These are phyloP conservation scores for Xylaria digitata DNA, from an alignment of 2,329 filamentous ascomycete genomes.

Conservation along the genomic window DNA sequence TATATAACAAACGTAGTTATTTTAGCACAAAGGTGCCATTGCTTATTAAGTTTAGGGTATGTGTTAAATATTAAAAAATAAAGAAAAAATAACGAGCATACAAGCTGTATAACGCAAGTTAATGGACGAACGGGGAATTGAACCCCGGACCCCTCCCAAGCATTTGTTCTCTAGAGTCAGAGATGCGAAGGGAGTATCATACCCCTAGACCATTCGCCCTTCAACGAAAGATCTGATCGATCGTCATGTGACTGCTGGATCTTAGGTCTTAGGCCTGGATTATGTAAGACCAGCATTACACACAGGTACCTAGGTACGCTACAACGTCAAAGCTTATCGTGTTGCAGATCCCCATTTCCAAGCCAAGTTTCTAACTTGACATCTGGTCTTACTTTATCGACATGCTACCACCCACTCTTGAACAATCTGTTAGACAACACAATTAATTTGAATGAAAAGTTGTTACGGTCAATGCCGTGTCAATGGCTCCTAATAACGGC, in stretches of 20 bases:
- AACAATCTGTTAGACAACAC: not conserved
- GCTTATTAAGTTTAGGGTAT: no score
- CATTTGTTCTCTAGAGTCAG: no score
- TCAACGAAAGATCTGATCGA: not conserved
- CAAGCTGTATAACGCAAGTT: not conserved
- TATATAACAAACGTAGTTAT: no score
- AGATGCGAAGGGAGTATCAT: conserved; percentile 43
- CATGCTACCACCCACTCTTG: not conserved
- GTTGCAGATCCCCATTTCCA: conserved; percentile 4
- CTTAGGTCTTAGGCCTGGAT: no score
- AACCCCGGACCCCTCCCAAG: conserved; percentile 42
- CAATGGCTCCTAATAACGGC: conserved; percentile 51
- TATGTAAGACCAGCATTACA: no score
- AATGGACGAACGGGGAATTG: conserved; percentile 42
- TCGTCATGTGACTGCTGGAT: not conserved
- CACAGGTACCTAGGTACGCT: not conserved
- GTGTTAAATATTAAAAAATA: no score
- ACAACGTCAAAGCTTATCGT: not conserved
- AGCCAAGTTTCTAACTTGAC: not conserved
- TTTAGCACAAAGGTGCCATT: no score
- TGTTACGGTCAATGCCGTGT: conserved; percentile 25
- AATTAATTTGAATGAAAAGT: conserved; percentile 4
- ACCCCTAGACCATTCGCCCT: conserved; percentile 43
- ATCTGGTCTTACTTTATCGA: not conserved
- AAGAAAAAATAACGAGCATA: not conserved